Base-by-base conservation (phyloP, 1,139 yeast species). In the Suhomyces bokatorum region DNA sequence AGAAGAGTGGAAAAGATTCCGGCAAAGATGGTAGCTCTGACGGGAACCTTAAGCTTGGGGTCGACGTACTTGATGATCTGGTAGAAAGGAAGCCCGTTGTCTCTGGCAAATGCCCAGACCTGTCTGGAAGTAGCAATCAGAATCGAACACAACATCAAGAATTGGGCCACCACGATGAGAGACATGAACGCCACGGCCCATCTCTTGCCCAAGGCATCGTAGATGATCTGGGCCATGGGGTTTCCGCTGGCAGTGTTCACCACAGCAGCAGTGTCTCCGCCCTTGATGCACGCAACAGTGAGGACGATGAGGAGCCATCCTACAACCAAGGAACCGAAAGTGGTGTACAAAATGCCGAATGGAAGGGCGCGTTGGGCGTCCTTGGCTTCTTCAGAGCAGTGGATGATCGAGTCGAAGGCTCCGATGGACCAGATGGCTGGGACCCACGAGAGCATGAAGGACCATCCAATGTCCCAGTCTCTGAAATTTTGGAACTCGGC, bases 181-280 rank as follows among this genome's bases (percentile, higher is more conserved):
- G 80, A 58, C 84, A 82, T 80, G 46, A 85, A 78, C 0, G 82
- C 84, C 55, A 80, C 73, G 1, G 89, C 83, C 88, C 90, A 85
- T 40, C 72, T 68, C 57, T 79, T 80, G 32, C 93, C 93, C 46
- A 85, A 68, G 1, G 84, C 75, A 59, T 85, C 84, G 57, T 69
- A 75, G 47, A 83, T 70, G 43, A 85, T 73, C 63, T 83, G 89
- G 7, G 93, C 90, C 66, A 81, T 70, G 34, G 81, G 79, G 49
- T 75, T 75, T 14, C 83, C 85, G 38, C 76, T 64, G 3, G 80
- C 60, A 7, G 52, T 60, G 36, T 79, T 54, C 26, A 81, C 67
- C 15, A 43, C 47, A 3, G 70, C 56, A 7, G 54, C 63, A 26
- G 81, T 60, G 58, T 83, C 83, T 6, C 76, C 73, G 42, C 63